These are phyloP conservation scores for Phytophthora meadii DNA, from an alignment of 352 stramenopile genomes.

Conservation along the genomic window DNA sequence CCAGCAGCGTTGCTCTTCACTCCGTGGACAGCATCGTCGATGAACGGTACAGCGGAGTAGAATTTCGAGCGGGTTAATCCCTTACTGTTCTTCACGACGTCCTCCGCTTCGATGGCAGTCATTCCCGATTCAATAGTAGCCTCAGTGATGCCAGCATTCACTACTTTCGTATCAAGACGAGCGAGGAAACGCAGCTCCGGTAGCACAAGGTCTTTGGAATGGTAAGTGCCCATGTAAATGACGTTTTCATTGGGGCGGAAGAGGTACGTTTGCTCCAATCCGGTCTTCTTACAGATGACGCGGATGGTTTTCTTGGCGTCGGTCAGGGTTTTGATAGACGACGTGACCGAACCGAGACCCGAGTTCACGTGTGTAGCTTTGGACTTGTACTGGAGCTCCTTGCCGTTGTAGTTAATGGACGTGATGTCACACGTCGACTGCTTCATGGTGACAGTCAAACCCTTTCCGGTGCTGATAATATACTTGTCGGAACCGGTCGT, in stretches of 20 bases:
- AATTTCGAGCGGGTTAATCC: conserved; percentile 51
- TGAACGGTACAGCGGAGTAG: conserved; percentile 49
- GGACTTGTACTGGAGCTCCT: conserved; percentile 54
- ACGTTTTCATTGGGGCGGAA: conserved; percentile 55
- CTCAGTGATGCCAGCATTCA: conserved; percentile 39
- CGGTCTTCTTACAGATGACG: conserved; percentile 39
- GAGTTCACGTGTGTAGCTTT: conserved; percentile 55
- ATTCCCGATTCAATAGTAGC: conserved; percentile 45
- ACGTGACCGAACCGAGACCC: conserved; percentile 41
- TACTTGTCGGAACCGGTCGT: conserved; percentile 43
- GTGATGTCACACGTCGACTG: conserved; percentile 54
- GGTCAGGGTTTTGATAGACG: conserved; percentile 37
- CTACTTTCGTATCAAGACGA: conserved; percentile 40
- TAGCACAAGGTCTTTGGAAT: conserved; percentile 37
- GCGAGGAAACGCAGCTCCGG: conserved; percentile 60
- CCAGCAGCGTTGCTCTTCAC: conserved; percentile 50
- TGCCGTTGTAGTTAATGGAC: conserved; percentile 45
- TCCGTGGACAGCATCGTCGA: conserved; percentile 48
- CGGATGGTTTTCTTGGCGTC: conserved; percentile 49
- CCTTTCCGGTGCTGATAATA: conserved; percentile 41
- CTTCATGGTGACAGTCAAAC: conserved; percentile 46
- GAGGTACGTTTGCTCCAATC: conserved; percentile 58
- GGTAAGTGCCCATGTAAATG: conserved; percentile 60
- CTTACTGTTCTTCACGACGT: conserved; percentile 42
- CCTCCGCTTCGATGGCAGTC: conserved; percentile 46